These are phyloP conservation scores for Mycena venus DNA, from an alignment of 768 basidiomycete genomes.

Conservation along the genomic window DNA sequence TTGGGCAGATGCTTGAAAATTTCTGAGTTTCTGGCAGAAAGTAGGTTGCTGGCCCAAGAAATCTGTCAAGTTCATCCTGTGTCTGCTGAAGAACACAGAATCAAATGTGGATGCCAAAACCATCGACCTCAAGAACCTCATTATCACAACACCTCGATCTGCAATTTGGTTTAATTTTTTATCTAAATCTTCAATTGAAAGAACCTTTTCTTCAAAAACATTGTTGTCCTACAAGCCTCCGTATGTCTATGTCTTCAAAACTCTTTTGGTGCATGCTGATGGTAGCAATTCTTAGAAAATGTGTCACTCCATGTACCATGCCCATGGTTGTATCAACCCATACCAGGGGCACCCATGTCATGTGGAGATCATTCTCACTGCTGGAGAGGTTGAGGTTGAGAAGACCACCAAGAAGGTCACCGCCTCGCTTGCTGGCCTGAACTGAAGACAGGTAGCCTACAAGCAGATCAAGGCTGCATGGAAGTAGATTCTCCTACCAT, in stretches of 20 bases:
- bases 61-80: too few relatives aligned
- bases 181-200: too few relatives aligned
- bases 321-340: conserved; percentile 97
- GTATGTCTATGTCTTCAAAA: conserved; percentile 61
- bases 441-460: conserved; percentile 89
- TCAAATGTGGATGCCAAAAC: conserved; percentile 99
- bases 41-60: too few relatives aligned
- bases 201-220: too few relatives aligned
- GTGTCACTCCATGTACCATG: conserved; percentile 98
- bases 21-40: too few relatives aligned
- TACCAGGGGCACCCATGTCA: conserved; percentile 99
- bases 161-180: too few relatives aligned
- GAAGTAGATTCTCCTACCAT: conserved; percentile 50
- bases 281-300: conserved; percentile 75
- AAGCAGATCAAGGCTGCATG: conserved; percentile 90
- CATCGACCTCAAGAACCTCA: conserved; percentile 91
- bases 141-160: too few relatives aligned
- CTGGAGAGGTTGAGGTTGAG: conserved; percentile 87
- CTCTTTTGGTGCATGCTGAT: conserved; percentile 16
- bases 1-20: too few relatives aligned
- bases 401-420: conserved; percentile 88
- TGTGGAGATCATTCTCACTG: conserved; percentile 93
- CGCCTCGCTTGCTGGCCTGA: conserved; percentile 73
- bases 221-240: conserved; percentile 98
- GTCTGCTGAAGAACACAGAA: too few relatives aligned